These are phyloP conservation scores for Helminthosporium solani DNA, from an alignment of 2,329 filamentous ascomycete species.

Conservation along the genomic window DNA sequence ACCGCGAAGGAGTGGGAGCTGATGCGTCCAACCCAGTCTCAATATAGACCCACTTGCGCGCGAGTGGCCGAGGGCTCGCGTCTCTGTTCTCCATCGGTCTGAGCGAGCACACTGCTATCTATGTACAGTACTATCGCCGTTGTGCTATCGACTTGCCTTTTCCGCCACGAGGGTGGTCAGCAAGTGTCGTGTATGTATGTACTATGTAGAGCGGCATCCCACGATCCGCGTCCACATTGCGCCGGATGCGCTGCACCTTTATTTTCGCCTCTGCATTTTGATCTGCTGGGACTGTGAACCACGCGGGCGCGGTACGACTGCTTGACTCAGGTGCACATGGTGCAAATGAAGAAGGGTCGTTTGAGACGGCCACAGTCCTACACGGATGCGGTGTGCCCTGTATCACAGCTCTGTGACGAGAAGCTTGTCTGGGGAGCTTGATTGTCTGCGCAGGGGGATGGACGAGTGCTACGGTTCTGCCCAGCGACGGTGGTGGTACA, in stretches of 20 bases:
- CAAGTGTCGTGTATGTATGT: no score
- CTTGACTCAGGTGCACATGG: conserved; percentile 22
- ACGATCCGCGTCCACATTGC: conserved; percentile 43
- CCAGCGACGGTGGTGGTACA: conserved; percentile 31
- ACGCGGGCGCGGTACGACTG: conserved; percentile 39
- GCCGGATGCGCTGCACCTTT: conserved; percentile 45
- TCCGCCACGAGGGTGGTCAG: conserved; percentile 33
- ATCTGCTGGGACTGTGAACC: conserved; percentile 27
- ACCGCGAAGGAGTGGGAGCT: background rate
- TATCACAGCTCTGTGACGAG: conserved; percentile 4
- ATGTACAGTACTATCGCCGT: no score
- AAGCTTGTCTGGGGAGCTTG: conserved; percentile 12
- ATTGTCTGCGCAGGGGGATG: no score
- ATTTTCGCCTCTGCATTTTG: conserved; percentile 42
- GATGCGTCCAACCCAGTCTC: conserved; percentile 9
- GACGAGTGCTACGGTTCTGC: conserved; percentile 7
- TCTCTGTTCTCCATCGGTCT: background rate
- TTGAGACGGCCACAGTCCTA: conserved; percentile 26
- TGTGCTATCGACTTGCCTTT: conserved; percentile 24
- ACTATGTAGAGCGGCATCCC: conserved; percentile 35
- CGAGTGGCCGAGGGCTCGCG: no score
- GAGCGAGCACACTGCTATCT: no score
- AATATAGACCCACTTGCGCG: conserved; percentile 12
- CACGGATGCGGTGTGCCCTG: conserved; percentile 11
- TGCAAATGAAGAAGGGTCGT: conserved; percentile 30